A percentile compares a stretch with the other conserved stretches of the same genome.
These are phyloP conservation scores for Musa balbisiana DNA, from an alignment of 202 grass and related monocot genomes.

Conservation along the genomic window DNA sequence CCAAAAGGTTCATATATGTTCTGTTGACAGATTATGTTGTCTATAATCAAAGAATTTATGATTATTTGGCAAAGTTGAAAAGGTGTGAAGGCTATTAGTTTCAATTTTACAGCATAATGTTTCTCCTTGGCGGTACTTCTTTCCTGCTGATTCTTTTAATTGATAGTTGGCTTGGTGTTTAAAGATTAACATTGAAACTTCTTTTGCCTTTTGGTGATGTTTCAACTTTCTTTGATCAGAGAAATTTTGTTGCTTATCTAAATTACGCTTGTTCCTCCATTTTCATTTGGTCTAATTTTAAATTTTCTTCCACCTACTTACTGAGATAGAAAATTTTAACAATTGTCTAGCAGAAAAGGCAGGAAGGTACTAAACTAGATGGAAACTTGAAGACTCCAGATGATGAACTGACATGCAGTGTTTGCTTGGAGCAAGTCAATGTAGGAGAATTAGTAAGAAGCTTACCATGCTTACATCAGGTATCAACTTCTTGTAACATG, in stretches of 20 bases:
- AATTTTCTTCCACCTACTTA: background rate
- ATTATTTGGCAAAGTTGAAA: no score
- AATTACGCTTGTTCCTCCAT: background rate
- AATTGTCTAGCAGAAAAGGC: constrained; percentile 49
- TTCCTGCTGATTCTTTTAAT: background rate
- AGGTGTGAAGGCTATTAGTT: no score
- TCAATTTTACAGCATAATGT: background rate
- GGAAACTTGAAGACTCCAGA: constrained; percentile 40
- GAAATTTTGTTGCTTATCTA: no score
- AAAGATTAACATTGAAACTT: no score
- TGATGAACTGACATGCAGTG: constrained; percentile 80
- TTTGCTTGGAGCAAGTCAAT: constrained; percentile 90
- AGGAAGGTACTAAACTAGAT: constrained; percentile 37
- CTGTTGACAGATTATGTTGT: no score
- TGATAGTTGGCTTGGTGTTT: background rate
- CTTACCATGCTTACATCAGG: constrained; percentile 95
- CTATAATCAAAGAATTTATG: no score
- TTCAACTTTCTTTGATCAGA: no score
- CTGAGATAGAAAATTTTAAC: background rate
- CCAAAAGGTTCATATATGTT: no score
- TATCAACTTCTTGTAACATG: constrained; percentile 16
- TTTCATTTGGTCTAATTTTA: no score
- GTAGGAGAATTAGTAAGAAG: constrained; percentile 71
- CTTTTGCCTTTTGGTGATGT: no score
- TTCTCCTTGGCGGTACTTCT: background rate